phyloP scores from a whole-genome alignment of 2,329 filamentous ascomycete genomes.

The Pestalotiopsis fici region DNA sequence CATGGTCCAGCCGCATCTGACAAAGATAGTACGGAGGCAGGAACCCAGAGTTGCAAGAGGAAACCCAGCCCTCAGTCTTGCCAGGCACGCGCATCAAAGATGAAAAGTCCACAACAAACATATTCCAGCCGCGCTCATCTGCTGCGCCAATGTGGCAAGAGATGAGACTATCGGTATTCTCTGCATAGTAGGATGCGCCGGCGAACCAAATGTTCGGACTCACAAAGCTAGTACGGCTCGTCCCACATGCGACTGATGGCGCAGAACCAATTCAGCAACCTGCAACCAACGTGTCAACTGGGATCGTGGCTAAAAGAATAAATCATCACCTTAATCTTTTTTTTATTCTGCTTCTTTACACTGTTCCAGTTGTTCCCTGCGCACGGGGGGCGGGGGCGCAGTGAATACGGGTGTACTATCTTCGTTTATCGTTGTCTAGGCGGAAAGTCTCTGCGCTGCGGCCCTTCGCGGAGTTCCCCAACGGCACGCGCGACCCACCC shows the following conservation, averaged over 20 bases:
- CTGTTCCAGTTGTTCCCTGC: neutral
- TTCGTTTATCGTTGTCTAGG: slow-evolving; percentile 12
- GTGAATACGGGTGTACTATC: slow-evolving; percentile 8
- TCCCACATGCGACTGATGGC: neutral
- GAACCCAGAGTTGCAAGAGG: neutral
- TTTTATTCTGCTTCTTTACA: neutral
- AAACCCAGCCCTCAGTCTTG: neutral
- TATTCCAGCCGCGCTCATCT: neutral
- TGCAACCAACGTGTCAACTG: neutral
- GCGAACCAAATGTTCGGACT: slow-evolving; percentile 12
- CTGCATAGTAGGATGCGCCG: neutral
- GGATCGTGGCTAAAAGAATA: slow-evolving; percentile 8
- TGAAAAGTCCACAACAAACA: neutral
- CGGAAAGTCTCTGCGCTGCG: slow-evolving; percentile 18
- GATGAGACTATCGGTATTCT: neutral
- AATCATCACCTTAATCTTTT: slow-evolving; percentile 10
- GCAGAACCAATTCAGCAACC: neutral
- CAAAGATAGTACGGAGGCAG: neutral
- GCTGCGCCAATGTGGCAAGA: neutral
- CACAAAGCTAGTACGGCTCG: slow-evolving; percentile 2
- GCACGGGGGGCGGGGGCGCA: neutral
- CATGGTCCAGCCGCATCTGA: neutral
- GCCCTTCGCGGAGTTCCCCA: slow-evolving; percentile 33
- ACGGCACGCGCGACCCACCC: slow-evolving; percentile 27
- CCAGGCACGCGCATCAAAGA: neutral